These are phyloP conservation scores for Aspergillus intermedius DNA, from an alignment of 2,329 filamentous ascomycete species.

Conservation along the genomic window DNA sequence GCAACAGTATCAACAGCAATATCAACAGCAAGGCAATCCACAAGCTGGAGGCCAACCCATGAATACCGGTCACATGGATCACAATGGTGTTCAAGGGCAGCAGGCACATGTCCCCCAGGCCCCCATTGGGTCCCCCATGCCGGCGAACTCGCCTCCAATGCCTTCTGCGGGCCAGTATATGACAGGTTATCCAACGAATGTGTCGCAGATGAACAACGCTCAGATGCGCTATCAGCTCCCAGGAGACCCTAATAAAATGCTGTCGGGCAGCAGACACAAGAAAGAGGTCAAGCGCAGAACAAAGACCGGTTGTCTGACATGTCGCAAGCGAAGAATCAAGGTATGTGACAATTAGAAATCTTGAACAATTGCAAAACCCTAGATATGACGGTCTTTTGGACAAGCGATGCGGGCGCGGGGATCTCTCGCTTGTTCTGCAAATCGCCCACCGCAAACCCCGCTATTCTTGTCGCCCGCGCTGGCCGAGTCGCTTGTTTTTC, in stretches of 20 bases:
- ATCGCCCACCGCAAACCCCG: slow-evolving; percentile 13
- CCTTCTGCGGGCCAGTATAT: slow-evolving; percentile 51
- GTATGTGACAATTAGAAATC: slow-evolving; percentile 40
- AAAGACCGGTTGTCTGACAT: slow-evolving; percentile 64
- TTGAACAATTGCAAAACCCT: too few relatives aligned
- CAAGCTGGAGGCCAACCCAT: slow-evolving; percentile 13
- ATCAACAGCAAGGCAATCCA: slow-evolving; percentile 26
- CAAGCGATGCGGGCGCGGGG: slow-evolving; percentile 4
- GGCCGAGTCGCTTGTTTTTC: slow-evolving; percentile 12
- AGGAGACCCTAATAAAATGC: slow-evolving; percentile 47
- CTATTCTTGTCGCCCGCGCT: slow-evolving; percentile 13
- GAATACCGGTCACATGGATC: slow-evolving; percentile 13
- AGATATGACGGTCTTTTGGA: background rate
- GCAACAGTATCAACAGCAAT: slow-evolving; percentile 24
- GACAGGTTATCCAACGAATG: slow-evolving; percentile 33
- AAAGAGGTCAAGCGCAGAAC: slow-evolving; percentile 71
- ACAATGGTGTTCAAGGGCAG: slow-evolving; percentile 20
- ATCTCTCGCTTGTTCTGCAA: slow-evolving; percentile 15
- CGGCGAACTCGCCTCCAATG: slow-evolving; percentile 41
- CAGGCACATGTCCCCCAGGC: slow-evolving; percentile 31
- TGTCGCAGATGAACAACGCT: slow-evolving; percentile 29
- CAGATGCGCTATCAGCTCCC: slow-evolving; percentile 49
- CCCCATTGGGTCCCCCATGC: slow-evolving; percentile 48
- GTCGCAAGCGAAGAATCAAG: slow-evolving; percentile 65
- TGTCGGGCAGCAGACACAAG: slow-evolving; percentile 57